A percentile compares a stretch with the other conserved stretches of the same genome.
Evolutionary conservation across 169 alveolate genomes (phyloP).

Genomic region (Plasmodium billcollinsi): DNA sequence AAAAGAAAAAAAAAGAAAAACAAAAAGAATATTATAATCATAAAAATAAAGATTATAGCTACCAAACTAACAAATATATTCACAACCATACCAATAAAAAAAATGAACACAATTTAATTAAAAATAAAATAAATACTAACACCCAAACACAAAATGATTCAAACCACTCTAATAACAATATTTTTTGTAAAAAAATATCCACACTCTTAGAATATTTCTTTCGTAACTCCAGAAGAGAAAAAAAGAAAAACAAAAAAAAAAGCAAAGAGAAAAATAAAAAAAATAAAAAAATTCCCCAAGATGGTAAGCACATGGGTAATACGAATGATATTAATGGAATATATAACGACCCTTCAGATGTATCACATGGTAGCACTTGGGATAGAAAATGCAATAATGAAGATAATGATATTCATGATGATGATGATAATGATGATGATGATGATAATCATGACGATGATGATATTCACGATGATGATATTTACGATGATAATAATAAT

Average conservation of each 20-base stretch:
- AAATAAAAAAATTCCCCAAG: neutral
- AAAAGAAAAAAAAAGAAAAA: neutral
- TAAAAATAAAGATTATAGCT: slow-evolving; percentile 8
- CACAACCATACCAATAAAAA: neutral
- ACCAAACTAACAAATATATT: slow-evolving; percentile 2
- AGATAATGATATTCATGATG: no score
- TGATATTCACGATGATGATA: no score
- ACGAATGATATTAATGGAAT: no score
- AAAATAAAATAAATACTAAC: neutral
- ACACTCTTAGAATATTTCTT: slow-evolving; percentile 1
- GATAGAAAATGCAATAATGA: no score
- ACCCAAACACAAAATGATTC: neutral
- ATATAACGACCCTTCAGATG: no score
- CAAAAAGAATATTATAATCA: neutral
- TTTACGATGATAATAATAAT: no score
- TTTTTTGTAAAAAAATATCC: neutral
- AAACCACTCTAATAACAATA: no score
- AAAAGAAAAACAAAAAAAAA: neutral
- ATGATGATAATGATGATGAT: no score
- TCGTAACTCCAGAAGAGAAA: neutral
- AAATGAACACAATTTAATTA: neutral
- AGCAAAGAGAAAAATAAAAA: neutral
- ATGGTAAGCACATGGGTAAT: neutral
- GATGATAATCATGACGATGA: no score
- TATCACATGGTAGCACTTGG: no score